Base-by-base conservation (phyloP, 1,284 basidiomycete genomes). In the Xerocomus minutiporus region DNA sequence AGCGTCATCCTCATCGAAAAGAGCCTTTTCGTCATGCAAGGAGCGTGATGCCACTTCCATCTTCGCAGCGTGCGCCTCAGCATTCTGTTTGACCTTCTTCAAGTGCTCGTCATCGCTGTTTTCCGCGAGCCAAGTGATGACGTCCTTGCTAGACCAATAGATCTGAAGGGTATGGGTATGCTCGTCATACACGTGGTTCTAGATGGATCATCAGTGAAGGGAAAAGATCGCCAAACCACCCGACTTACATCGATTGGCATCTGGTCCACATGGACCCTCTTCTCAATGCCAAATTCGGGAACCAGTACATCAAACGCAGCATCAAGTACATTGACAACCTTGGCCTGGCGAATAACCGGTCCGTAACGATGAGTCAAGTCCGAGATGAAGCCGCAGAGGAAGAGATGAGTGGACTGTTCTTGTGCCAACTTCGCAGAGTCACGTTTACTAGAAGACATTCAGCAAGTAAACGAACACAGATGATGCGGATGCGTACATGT, bases 221-320 rank as follows among this genome's bases (percentile, higher is more conserved):
- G 43, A 38, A 35, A 31, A 20, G 6, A 39, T 48, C 2, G 28
- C n/a, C 34, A 15, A 42, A 50, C 20, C 20, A 32, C 15, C 4
- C 13, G 28, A 70, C 86, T 71, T 66, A 92, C 91, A 59, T 95
- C 91, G 51, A 96, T 91, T 15, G 97, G 96, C 87, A 99, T 97
- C 73, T 98, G 94, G 71, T 99, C 97, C 45, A 96, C 91, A 65
- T 99, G 96, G 3, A 98, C 93, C 45, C 96, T 83, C 79, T 99
- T 99, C 77, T 99, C 97, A 62, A 99, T 95, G 45, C 92, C 91
- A 65, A 97, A 96, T 66, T 97, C 94, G 46, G 93, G 91, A 44
- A 94, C 81, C 28, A 93, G 74, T 39, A 99, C 93, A 67, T 99
- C 97, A 61, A 99, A 98, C 1, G 96, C 95, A 52, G 93, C 87